These are phyloP conservation scores for Panus rudis DNA, from an alignment of 768 basidiomycete genomes.

Conservation along the genomic window DNA sequence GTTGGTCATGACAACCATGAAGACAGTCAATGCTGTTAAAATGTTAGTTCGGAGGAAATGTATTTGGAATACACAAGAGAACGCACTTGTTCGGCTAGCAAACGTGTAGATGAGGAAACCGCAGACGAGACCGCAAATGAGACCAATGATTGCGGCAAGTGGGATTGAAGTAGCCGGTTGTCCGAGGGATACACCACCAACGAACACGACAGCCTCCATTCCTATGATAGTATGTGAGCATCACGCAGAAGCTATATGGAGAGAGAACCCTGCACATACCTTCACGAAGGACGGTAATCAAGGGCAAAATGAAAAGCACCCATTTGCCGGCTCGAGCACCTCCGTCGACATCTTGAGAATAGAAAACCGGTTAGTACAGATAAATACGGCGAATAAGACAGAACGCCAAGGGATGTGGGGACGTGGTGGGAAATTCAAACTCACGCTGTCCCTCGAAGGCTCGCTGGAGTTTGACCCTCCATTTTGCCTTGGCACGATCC, in stretches of 20 bases:
- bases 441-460: slow-evolving; percentile 63
- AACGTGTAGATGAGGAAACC: slow-evolving; percentile 79
- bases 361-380: neutral
- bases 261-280: no score
- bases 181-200: slow-evolving; percentile 87
- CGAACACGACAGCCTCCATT: slow-evolving; percentile 89
- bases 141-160: slow-evolving; percentile 80
- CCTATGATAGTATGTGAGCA: slow-evolving; percentile 28
- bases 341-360: slow-evolving; percentile 38
- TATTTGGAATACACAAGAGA: neutral
- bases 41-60: slow-evolving; percentile 6
- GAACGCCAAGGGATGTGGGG: neutral
- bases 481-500: slow-evolving; percentile 90
- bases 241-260: neutral
- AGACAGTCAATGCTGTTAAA: slow-evolving; percentile 63
- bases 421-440: slow-evolving; percentile 14
- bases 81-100: slow-evolving; percentile 63
- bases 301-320: slow-evolving; percentile 82
- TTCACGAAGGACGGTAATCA: slow-evolving; percentile 91
- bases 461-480: slow-evolving; percentile 80
- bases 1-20: slow-evolving; percentile 90
- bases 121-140: slow-evolving; percentile 67
- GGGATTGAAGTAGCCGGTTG: slow-evolving; percentile 81
- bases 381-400: neutral
- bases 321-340: slow-evolving; percentile 61